A percentile compares a stretch with the other conserved stretches of the same genome.
phyloP scores from a whole-genome alignment of 805 yeast genomes.

The Spathaspora gorwiae region DNA sequence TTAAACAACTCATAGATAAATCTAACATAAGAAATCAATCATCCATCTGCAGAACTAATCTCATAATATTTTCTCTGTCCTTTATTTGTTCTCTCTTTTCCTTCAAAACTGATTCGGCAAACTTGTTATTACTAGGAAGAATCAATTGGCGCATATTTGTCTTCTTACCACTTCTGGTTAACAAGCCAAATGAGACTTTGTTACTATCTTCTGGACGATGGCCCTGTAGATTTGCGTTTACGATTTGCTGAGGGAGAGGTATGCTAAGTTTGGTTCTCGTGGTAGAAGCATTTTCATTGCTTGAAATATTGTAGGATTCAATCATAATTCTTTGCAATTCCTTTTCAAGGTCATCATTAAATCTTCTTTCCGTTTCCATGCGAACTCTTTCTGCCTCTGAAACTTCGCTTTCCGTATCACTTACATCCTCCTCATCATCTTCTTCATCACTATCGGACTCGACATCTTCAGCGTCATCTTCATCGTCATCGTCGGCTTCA shows the following conservation, averaged over 20 bases:
- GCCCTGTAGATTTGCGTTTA: background rate
- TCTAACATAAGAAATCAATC: background rate
- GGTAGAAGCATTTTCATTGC: constrained; percentile 20
- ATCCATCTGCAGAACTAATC: constrained; percentile 46
- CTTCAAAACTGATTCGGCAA: constrained; percentile 49
- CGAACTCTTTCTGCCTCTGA: constrained; percentile 18
- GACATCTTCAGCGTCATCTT: constrained; percentile 20
- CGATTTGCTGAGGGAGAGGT: constrained; percentile 4
- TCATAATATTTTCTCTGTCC: constrained; percentile 55
- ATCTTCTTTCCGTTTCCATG: constrained; percentile 41
- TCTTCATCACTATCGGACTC: constrained; percentile 16
- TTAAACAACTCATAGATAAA: constrained; percentile 20
- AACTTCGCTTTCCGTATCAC: constrained; percentile 9
- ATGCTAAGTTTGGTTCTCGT: constrained; percentile 6
- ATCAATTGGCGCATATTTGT: constrained; percentile 38
- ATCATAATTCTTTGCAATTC: constrained; percentile 51
- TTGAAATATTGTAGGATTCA: constrained; percentile 41
- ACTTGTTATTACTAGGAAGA: constrained; percentile 51
- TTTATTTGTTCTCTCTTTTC: constrained; percentile 47
- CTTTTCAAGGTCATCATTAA: constrained; percentile 50
- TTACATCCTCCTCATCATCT: constrained; percentile 8
- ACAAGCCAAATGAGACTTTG: constrained; percentile 45
- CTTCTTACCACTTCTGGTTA: constrained; percentile 52
- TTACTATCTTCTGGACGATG: background rate
- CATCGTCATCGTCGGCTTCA: constrained; percentile 14